Base-by-base conservation (phyloP, 768 basidiomycete genomes). In the Boletus rex-veris region DNA sequence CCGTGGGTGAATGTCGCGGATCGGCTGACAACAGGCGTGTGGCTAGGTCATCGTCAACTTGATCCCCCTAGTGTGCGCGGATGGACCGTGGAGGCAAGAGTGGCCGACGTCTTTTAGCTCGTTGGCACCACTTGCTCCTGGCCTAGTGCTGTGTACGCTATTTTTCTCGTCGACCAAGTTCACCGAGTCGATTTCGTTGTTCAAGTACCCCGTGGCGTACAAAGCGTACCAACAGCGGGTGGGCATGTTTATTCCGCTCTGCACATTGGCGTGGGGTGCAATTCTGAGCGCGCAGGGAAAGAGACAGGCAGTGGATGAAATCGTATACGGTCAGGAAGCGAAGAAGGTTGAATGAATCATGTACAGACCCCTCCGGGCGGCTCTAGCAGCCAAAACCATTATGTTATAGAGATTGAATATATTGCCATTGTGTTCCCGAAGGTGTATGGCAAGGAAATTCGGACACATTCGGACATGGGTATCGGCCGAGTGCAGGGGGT, bases 141-240 rank as follows among this genome's bases (percentile, higher is more conserved):
- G 84, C 18, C 53, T 88, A 16, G 71, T 79, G 8, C 78, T 94
- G 37, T 86, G 84, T 56, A 47, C 74, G 11, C 77, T 97, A 3
- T 95, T 96, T 77, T 74, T 82, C 65, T 78, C 82, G 3, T 94
- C 91, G 16, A 94, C 92, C 1, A 55, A 69, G 14, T 87, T 86
- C 70, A 90, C 92, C 0, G 95, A 98, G 73, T 77, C 77, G 36
- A 93, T 98, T 62, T 85, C 90, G 6, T 59, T 64, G 31, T 68
- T 76, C 45, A 97, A 97, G 67, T 93, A 92, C 64, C 81, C 86
- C 3, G 70, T 70, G 15, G 79, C 74, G 4, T 97, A 96, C 69
- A 64, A 65, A 6, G 80, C 84, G 5, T 97, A 95, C 68, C 84
- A 84, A 63, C 65, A 75, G 52, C 81, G 92, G 19, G 92, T 96